Conservation (phyloP, 805 yeast genomes). For the Metschnikowia gelsemii region DNA sequence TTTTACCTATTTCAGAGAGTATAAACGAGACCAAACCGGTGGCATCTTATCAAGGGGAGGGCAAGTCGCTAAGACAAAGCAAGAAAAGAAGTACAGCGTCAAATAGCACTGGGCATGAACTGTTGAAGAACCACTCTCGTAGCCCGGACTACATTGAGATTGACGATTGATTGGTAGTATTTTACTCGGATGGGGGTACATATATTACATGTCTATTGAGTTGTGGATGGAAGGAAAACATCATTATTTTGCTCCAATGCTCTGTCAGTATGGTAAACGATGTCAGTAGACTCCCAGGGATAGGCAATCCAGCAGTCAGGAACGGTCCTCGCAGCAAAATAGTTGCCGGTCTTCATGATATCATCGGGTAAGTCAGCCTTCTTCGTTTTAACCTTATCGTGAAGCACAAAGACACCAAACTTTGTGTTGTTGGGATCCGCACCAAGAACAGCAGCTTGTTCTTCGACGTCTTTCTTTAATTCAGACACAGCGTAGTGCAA, state of each 20-base stretch:
- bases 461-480: slow-evolving; percentile 60
- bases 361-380: slow-evolving; percentile 67
- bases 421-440: slow-evolving; percentile 59
- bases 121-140: slow-evolving; percentile 61
- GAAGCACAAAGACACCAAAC: slow-evolving; percentile 76
- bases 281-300: slow-evolving; percentile 87
- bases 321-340: slow-evolving; percentile 71
- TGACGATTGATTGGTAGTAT: slow-evolving; percentile 38
- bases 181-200: slow-evolving; percentile 1
- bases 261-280: slow-evolving; percentile 66
- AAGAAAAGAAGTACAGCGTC: slow-evolving; percentile 63
- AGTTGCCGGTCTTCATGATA: slow-evolving; percentile 62
- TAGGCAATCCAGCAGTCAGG: slow-evolving; percentile 84
- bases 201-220: slow-evolving; percentile 13
- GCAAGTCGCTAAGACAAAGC: slow-evolving; percentile 71
- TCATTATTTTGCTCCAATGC: slow-evolving; percentile 75
- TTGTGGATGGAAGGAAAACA: slow-evolving; percentile 41
- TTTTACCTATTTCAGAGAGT: slow-evolving; percentile 39
- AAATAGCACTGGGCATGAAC: slow-evolving; percentile 36
- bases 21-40: slow-evolving; percentile 26
- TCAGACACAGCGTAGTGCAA: slow-evolving; percentile 80
- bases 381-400: slow-evolving; percentile 81
- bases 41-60: slow-evolving; percentile 56
- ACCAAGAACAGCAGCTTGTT: slow-evolving; percentile 58
- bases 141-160: slow-evolving; percentile 82